phyloP scores from a whole-genome alignment of 148 eudicot genomes.

The Salicornia ramosissima region DNA sequence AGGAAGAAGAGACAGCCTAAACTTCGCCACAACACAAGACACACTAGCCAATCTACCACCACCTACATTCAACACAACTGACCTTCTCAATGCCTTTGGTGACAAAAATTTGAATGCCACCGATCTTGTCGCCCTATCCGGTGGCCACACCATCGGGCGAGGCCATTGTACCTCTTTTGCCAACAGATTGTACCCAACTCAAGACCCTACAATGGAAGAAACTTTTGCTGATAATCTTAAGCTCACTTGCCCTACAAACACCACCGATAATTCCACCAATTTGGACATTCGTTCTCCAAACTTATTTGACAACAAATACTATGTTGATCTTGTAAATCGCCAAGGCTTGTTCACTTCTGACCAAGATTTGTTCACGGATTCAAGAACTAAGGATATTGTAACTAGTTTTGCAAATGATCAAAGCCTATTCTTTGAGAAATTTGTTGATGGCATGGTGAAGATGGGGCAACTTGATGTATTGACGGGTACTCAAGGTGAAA shows the following conservation, averaged over 20 bases:
- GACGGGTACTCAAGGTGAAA: constrained; percentile 37
- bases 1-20: constrained; percentile 36
- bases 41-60: constrained; percentile 34
- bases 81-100: constrained; percentile 21
- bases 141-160: constrained; percentile 45
- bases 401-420: constrained; percentile 30
- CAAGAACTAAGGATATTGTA: constrained; percentile 28
- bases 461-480: constrained; percentile 41
- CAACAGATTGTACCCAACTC: constrained; percentile 31
- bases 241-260: constrained; percentile 26
- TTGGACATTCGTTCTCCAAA: constrained; percentile 39
- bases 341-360: constrained; percentile 43
- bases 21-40: constrained; percentile 22
- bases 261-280: constrained; percentile 21
- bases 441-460: constrained; percentile 34
- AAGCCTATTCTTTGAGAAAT: constrained; percentile 34
- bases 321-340: constrained; percentile 27
- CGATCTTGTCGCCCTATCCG: constrained; percentile 46
- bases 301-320: constrained; percentile 43
- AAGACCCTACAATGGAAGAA: constrained; percentile 30
- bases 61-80: constrained; percentile 27
- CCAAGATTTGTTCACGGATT: constrained; percentile 34
- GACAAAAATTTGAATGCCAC: constrained; percentile 25
- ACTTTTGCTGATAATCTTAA: constrained; percentile 30
- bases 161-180: constrained; percentile 36